Evolutionary conservation across 129 eudicot species (phyloP).

Genomic region (Scalesia atractyloides): DNA sequence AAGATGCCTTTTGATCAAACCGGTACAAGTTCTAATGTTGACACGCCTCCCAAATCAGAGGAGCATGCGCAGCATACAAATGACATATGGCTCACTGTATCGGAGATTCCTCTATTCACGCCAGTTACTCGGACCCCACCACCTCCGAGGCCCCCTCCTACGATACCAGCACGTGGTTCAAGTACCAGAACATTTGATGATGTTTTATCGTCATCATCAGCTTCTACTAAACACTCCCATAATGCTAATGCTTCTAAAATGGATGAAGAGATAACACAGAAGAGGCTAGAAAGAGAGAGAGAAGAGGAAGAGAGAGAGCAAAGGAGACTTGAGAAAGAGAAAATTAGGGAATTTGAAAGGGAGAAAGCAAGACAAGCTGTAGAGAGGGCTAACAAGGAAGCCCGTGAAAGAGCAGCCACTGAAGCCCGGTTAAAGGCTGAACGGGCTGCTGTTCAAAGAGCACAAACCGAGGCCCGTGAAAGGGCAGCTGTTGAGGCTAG

Average conservation of each 20-base stretch:
- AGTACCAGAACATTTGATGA: conserved; percentile 47
- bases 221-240: conserved; percentile 44
- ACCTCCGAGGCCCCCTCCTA: conserved; percentile 92
- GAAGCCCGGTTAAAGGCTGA: conserved; percentile 77
- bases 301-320: conserved; percentile 59
- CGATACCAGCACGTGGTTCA: conserved; percentile 58
- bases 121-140: conserved; percentile 83
- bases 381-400: conserved; percentile 86
- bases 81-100: conserved; percentile 84
- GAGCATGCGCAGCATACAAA: conserved; percentile 43
- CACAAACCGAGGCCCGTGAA: conserved; percentile 94
- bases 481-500: conserved; percentile 84
- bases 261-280: conserved; percentile 54
- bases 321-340: conserved; percentile 64
- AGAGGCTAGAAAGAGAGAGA: conserved; percentile 47
- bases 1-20: conserved; percentile 51
- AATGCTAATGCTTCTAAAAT: conserved; percentile 61
- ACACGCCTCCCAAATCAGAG: conserved; percentile 53
- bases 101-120: conserved; percentile 87
- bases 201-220: conserved; percentile 47
- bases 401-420: conserved; percentile 72
- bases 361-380: conserved; percentile 79
- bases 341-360: conserved; percentile 60
- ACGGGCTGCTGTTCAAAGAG: conserved; percentile 84
- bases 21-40: conserved; percentile 49